Evolutionary conservation across 768 basidiomycete species (phyloP), one percentile per base, ranked within the genome.

Genomic region (Galerina sulciceps): DNA sequence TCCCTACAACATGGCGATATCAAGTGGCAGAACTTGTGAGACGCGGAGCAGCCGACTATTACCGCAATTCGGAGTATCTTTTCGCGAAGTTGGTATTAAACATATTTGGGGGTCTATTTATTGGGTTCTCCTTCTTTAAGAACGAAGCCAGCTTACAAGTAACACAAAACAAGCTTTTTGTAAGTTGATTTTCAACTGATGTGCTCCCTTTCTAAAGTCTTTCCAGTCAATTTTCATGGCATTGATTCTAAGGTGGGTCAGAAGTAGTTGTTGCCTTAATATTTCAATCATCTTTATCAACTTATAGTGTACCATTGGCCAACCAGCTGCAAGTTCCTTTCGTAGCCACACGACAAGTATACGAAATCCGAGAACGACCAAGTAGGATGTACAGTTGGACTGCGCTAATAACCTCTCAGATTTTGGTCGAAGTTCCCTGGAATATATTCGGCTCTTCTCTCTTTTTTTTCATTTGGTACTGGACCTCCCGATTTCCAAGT

Each of bases 401-500:
- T 1, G 84, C 85, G 0, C 74, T 87, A 15, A 60, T 86, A 20
- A 81, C 84, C 0, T 76, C 85, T 0, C 82, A 83, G 65, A 73
- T 88, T 44, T 62, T 87, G 9, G 76, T 82, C 5, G 87, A 87
- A 59, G 49, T 87, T 1, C 86, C 86, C 1, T 87, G 84, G 83
- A 87, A 87, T 59, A 79, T 88, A 36, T 6, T 85, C 4, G 82
- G 82, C 34, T 84, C 86, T 0, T 75, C 79, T 0, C 53, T 90
- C 11, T 80, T 86, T 72, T 91, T 83, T 74, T 64, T 87, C 52
- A 83, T 80, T 63, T 90, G 88, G 88, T 90, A 81, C 71, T 89
- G 84, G 84, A 86, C 87, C 5, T 84, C 88, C 49, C 87, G 87
- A 0, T 86, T 85, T 64, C 75, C 76, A 8, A 73, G 71, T 1